A percentile compares a stretch with the other conserved stretches of the same genome.
phyloP scores from a whole-genome alignment of 2,329 filamentous ascomycete genomes.

The Aureobasidium lini region DNA sequence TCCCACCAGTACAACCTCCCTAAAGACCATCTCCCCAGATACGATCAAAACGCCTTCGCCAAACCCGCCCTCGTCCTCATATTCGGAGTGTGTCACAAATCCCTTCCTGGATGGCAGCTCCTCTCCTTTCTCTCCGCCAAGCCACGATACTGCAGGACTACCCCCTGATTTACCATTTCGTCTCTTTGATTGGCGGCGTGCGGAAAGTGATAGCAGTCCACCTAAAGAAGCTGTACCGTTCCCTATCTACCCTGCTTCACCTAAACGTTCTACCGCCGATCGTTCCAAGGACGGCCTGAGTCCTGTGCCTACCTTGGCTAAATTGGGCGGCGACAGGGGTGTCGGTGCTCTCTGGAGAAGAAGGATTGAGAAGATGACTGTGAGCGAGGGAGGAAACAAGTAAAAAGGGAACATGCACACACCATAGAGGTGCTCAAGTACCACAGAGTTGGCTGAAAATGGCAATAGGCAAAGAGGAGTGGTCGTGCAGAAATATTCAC shows the following conservation, averaged over 20 bases:
- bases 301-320: not conserved
- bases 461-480: too few species aligned
- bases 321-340: not conserved
- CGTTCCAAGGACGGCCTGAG: not conserved
- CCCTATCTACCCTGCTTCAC: not conserved
- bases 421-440: too few species aligned
- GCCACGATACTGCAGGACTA: not conserved
- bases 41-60: not conserved
- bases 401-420: not conserved
- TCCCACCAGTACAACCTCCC: not conserved
- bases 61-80: not conserved
- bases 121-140: not conserved
- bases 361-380: not conserved
- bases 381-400: not conserved
- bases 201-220: not conserved
- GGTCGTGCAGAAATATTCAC: too few species aligned
- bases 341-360: conserved; percentile 3
- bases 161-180: not conserved
- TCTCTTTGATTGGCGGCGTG: not conserved
- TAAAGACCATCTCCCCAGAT: not conserved
- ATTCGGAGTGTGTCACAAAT: not conserved
- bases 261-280: not conserved
- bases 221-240: not conserved
- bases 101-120: not conserved
- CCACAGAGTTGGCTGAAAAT: too few species aligned